Evolutionary conservation across 176 grass and related monocot species (phyloP).

Genomic region (Triticum aestivum): IWGSC_CS_RefSeq_v2.1 NC_057804.1:660676871-660677370

Average conservation of each 20-base stretch:
- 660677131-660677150: neutral
- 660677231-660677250: neutral
- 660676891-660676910: conserved; percentile 29
- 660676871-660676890: conserved; percentile 9
- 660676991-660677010: conserved; percentile 14
- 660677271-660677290: too few species aligned
- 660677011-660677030: neutral
- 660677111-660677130: neutral
- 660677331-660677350: neutral
- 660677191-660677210: neutral
- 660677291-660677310: neutral
- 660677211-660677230: neutral
- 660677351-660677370: neutral
- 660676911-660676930: conserved; percentile 8
- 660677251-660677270: neutral
- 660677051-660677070: neutral
- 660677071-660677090: neutral
- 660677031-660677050: neutral
- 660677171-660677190: neutral
- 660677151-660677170: neutral
- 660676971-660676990: neutral
- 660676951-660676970: neutral
- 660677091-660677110: neutral
- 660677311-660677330: neutral
- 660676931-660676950: neutral